Conservation (phyloP, 192 early-diverging fungal species). For the Rhizoclosmatium globosum region DNA sequence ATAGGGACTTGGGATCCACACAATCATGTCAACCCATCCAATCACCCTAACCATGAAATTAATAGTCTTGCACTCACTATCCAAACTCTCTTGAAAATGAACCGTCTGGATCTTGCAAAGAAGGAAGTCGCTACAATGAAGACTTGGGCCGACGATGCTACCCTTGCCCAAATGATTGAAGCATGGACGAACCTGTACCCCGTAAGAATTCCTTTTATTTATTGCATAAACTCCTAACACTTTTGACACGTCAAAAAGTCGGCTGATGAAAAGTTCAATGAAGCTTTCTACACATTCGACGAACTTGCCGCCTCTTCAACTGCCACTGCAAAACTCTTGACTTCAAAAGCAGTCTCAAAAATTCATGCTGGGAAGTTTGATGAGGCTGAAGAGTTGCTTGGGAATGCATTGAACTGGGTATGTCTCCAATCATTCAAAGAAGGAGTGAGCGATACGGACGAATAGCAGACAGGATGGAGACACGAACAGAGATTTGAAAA, state of each 20-base stretch:
- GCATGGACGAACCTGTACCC: constrained; percentile 76
- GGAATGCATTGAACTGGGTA: constrained; percentile 72
- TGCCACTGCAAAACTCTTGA: constrained; percentile 77
- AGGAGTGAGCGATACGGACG: too few species aligned
- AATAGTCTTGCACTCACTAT: constrained; percentile 77
- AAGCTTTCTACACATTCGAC: constrained; percentile 93
- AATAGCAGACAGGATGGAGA: not conserved
- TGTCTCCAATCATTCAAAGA: not conserved
- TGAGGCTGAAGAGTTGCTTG: constrained; percentile 82
- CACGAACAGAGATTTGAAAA: not conserved
- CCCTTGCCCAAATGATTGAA: constrained; percentile 91
- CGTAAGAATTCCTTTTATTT: not conserved
- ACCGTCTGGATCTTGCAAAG: constrained; percentile 86
- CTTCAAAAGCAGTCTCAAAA: constrained; percentile 82
- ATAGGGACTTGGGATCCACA: too few species aligned
- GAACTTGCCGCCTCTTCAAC: constrained; percentile 84
- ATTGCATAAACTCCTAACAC: not conserved
- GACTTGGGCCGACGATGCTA: constrained; percentile 94
- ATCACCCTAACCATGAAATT: not conserved
- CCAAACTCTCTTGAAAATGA: constrained; percentile 79
- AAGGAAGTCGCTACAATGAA: constrained; percentile 79
- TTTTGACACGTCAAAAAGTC: constrained; percentile 54
- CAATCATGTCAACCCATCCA: too few species aligned
- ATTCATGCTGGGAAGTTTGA: constrained; percentile 81
- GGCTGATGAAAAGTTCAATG: constrained; percentile 78